Evolutionary conservation across 345 rosid genomes (phyloP).

Genomic region (Luvunga scandens): DNA sequence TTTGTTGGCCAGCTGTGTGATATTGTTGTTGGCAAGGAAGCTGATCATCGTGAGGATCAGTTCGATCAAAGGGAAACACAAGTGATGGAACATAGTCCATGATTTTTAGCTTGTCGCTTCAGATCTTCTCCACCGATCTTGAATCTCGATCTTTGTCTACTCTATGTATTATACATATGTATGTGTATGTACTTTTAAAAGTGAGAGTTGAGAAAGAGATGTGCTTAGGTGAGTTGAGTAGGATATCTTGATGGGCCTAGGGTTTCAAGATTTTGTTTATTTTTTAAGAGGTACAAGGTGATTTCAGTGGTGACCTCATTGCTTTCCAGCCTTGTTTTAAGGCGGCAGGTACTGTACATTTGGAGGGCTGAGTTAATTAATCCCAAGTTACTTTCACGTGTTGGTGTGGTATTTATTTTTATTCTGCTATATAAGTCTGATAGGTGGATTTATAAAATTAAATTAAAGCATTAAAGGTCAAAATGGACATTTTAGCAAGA

Average conservation of each 20-base stretch:
- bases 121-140: background rate
- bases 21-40: background rate
- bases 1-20: background rate
- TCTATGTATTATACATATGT: no score
- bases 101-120: background rate
- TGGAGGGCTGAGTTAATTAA: constrained; percentile 4
- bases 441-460: no score
- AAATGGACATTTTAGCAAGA: background rate
- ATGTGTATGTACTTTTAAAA: no score
- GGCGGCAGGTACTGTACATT: constrained; percentile 13
- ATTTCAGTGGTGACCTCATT: background rate
- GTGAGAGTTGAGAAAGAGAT: background rate
- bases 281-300: background rate
- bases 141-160: background rate
- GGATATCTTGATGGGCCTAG: constrained; percentile 24
- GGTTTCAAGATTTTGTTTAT: constrained; percentile 17
- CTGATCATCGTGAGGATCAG: constrained; percentile 14
- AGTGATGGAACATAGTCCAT: constrained; percentile 26
- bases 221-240: no score
- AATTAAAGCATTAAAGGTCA: no score
- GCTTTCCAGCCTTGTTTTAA: background rate
- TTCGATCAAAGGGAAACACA: constrained; percentile 19
- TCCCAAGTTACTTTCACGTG: no score
- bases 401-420: no score
- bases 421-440: no score